These are phyloP conservation scores for Coprinopsis cinerea DNA, from an alignment of 768 basidiomycete genomes.

Conservation along the genomic window DNA sequence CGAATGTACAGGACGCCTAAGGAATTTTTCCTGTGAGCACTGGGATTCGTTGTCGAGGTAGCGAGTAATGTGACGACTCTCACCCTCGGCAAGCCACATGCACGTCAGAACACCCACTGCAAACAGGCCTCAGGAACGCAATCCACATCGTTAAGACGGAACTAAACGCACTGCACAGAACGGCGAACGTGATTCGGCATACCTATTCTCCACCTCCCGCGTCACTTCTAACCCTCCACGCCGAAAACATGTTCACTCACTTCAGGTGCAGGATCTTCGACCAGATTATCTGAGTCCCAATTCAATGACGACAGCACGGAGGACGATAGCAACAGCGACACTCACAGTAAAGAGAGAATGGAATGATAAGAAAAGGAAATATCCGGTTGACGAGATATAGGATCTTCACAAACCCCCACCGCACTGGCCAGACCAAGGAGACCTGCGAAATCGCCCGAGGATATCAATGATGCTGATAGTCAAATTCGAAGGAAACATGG, in stretches of 20 bases:
- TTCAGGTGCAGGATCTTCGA: background rate
- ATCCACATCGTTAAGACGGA: background rate
- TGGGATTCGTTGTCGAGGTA: background rate
- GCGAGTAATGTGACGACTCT: too few relatives aligned
- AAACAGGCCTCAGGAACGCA: background rate
- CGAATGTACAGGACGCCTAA: conserved; percentile 7
- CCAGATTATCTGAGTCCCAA: conserved; percentile 4
- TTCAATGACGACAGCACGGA: background rate
- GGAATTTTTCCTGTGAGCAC: background rate
- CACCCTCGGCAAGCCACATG: conserved; percentile 6
- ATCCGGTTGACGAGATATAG: conserved; percentile 7
- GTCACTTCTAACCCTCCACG: too few relatives aligned
- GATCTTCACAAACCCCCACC: conserved; percentile 5
- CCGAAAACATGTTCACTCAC: background rate
- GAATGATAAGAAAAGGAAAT: conserved; percentile 6
- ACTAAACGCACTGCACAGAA: background rate
- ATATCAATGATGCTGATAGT: background rate
- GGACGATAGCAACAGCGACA: too few relatives aligned
- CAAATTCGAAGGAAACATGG: background rate
- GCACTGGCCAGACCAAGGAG: conserved; percentile 7
- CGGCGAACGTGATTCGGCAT: conserved; percentile 7
- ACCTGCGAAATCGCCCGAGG: conserved; percentile 1
- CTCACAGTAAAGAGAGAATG: conserved; percentile 6
- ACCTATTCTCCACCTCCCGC: too few relatives aligned
- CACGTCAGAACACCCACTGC: conserved; percentile 7